A percentile compares a stretch with the other conserved stretches of the same genome.
Conservation (phyloP, 208 protist species). For the Leishmania amazonensis region DNA sequence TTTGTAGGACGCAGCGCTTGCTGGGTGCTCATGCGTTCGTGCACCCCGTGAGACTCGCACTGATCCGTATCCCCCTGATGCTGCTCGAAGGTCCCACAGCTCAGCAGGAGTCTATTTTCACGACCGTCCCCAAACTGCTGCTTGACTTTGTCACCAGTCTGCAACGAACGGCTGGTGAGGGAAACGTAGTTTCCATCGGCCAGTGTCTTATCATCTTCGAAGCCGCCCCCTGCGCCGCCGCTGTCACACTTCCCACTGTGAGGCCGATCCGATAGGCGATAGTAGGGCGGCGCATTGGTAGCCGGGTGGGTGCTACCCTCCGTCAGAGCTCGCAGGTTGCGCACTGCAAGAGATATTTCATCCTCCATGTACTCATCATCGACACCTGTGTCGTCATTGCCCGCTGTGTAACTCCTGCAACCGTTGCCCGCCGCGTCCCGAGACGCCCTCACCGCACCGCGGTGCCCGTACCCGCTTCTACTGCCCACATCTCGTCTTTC, state of each 20-base stretch:
- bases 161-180: slow-evolving; percentile 18
- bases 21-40: slow-evolving; percentile 13
- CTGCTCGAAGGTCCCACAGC: slow-evolving; percentile 36
- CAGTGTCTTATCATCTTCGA: slow-evolving; percentile 29
- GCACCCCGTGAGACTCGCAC: slow-evolving; percentile 33
- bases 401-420: background rate
- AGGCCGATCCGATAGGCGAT: slow-evolving; percentile 11
- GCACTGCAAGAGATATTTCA: slow-evolving; percentile 24
- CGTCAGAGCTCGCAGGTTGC: slow-evolving; percentile 28
- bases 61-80: slow-evolving; percentile 41
- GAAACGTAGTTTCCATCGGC: slow-evolving; percentile 18
- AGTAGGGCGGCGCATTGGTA: slow-evolving; percentile 2
- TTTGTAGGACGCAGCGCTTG: background rate
- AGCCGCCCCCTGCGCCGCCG: background rate
- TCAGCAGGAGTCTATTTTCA: slow-evolving; percentile 43
- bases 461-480: background rate
- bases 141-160: slow-evolving; percentile 1
- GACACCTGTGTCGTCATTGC: background rate
- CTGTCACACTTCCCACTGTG: slow-evolving; percentile 4
- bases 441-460: background rate
- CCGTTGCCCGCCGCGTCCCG: background rate
- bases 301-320: slow-evolving; percentile 16
- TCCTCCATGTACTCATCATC: slow-evolving; percentile 23
- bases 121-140: slow-evolving; percentile 33
- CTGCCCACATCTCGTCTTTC: slow-evolving; percentile 8